Conservation (phyloP, 1,139 yeast genomes). For the Nematodospora anomalae region DNA sequence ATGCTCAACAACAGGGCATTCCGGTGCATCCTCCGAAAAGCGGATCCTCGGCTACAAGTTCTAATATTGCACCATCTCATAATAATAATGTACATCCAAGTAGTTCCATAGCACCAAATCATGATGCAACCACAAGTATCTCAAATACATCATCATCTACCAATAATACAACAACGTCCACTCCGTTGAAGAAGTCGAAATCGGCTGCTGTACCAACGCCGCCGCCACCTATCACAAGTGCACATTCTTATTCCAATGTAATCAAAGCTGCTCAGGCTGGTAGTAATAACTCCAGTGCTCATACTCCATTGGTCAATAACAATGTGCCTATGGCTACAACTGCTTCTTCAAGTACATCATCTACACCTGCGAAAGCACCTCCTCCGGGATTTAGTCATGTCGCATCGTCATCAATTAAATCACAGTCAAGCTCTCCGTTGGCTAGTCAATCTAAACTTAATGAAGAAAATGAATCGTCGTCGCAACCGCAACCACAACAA, state of each 20-base stretch:
- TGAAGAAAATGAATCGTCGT: constrained; percentile 7
- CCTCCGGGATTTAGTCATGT: constrained; percentile 27
- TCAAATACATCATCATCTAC: constrained; percentile 4
- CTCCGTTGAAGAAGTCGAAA: constrained; percentile 13
- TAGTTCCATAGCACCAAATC: constrained; percentile 1
- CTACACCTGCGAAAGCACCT: constrained; percentile 18
- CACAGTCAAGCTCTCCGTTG: constrained; percentile 31
- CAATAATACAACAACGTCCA: constrained; percentile 8
- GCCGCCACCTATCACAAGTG: constrained; percentile 21
- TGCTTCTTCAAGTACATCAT: constrained; percentile 9
- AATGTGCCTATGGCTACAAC: constrained; percentile 10
- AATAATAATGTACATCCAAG: constrained; percentile 1
- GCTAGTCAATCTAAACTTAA: constrained; percentile 10
- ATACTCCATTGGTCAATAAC: constrained; percentile 6
- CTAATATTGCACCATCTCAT: not conserved
- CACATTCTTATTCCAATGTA: constrained; percentile 23
- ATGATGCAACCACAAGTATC: not conserved
- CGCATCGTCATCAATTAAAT: constrained; percentile 26
- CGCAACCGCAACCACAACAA: too few species aligned
- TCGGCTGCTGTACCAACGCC: constrained; percentile 15
- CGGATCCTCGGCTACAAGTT: constrained; percentile 6
- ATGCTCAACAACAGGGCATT: constrained; percentile 5
- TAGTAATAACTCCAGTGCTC: not conserved
- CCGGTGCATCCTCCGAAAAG: constrained; percentile 2
- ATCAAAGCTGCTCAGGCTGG: constrained; percentile 23